phyloP scores from a whole-genome alignment of 192 early-diverging fungal genomes.

The Jimgerdemannia flammicorona region DNA sequence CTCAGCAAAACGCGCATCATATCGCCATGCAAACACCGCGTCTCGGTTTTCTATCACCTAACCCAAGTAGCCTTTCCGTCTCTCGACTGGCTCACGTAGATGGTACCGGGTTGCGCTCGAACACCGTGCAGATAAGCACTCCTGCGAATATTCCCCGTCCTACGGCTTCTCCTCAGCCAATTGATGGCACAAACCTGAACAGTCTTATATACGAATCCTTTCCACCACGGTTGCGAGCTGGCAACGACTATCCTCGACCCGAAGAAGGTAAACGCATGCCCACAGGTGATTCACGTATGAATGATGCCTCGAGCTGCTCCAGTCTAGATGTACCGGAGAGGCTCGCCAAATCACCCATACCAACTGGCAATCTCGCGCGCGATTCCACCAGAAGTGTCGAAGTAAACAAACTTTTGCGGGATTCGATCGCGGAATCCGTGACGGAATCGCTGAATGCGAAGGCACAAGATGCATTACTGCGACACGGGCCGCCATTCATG shows the following conservation, averaged over 20 bases:
- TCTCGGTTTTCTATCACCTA: background rate
- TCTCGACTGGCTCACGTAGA: background rate
- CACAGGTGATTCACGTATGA: background rate
- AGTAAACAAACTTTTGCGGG: conserved; percentile 25
- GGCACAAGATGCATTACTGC: conserved; percentile 36
- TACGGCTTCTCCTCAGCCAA: conserved; percentile 1
- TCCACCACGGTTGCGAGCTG: conserved; percentile 18
- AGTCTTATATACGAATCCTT: conserved; percentile 32
- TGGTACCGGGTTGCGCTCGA: conserved; percentile 1
- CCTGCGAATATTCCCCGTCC: conserved; percentile 16
- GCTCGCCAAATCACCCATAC: background rate
- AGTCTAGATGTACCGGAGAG: background rate
- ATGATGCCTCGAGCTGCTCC: background rate
- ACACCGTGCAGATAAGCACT: conserved; percentile 11
- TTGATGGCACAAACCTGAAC: conserved; percentile 19
- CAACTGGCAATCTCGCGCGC: background rate
- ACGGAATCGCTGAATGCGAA: background rate
- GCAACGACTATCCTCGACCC: background rate
- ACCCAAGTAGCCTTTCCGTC: background rate
- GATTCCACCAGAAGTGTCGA: conserved; percentile 11
- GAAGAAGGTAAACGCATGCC: background rate
- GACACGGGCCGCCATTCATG: conserved; percentile 52
- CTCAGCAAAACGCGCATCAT: background rate
- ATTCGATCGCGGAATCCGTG: conserved; percentile 15
- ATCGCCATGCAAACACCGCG: background rate